Evolutionary conservation across 1,284 basidiomycete species (phyloP).

Genomic region (Cryptococcus sp.): DNA sequence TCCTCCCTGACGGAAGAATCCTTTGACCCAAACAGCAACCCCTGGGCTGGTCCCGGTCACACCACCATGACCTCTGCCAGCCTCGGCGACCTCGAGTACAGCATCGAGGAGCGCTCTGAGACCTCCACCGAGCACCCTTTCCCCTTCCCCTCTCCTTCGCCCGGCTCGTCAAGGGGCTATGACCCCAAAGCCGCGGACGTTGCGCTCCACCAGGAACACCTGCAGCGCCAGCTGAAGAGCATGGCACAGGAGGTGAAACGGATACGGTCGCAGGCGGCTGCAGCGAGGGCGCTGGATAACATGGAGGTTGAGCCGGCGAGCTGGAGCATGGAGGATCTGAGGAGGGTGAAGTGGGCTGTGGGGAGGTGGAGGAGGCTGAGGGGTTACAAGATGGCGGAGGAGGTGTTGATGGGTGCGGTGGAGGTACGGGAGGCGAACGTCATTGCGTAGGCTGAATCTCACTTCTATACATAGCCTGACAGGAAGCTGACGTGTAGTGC

Average conservation of each 20-base stretch:
- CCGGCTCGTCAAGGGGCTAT: not conserved
- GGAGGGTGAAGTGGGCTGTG: slow-evolving; percentile 72
- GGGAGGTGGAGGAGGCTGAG: slow-evolving; percentile 79
- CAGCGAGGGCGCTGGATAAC: slow-evolving; percentile 59
- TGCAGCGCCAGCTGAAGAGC: slow-evolving; percentile 77
- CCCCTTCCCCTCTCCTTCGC: not conserved
- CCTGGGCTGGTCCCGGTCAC: slow-evolving; percentile 58
- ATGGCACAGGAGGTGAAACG: slow-evolving; percentile 80
- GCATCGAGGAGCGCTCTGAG: slow-evolving; percentile 19
- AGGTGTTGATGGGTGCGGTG: slow-evolving; percentile 78
- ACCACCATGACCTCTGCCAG: slow-evolving; percentile 29
- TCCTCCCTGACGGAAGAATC: slow-evolving; percentile 37
- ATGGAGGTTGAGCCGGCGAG: slow-evolving; percentile 70
- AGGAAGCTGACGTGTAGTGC: slow-evolving; percentile 3
- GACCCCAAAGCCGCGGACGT: slow-evolving; percentile 65
- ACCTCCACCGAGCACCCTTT: slow-evolving; percentile 16
- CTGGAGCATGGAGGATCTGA: slow-evolving; percentile 73
- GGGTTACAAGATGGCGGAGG: slow-evolving; percentile 87
- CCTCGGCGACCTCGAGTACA: slow-evolving; percentile 20
- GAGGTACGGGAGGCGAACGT: slow-evolving; percentile 92
- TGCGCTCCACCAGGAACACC: slow-evolving; percentile 81
- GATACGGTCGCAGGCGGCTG: slow-evolving; percentile 70
- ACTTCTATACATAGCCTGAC: not conserved
- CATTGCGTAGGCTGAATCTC: slow-evolving; percentile 62
- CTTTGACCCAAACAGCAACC: slow-evolving; percentile 50